These are phyloP conservation scores for Psilocybe subaeruginosa DNA, from an alignment of 768 basidiomycete genomes.

Conservation along the genomic window DNA sequence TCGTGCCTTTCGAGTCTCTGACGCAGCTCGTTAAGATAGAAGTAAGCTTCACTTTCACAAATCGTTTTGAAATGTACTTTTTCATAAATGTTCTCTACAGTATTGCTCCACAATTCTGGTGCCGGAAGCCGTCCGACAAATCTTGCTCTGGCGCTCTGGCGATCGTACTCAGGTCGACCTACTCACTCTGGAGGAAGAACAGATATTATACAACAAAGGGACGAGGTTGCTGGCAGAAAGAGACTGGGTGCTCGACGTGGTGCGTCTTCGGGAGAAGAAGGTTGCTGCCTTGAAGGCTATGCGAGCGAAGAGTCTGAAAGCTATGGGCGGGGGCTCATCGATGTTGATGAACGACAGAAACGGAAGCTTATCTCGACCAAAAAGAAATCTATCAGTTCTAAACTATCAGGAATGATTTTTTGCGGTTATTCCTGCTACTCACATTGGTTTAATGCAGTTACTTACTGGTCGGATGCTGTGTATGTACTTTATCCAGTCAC, in stretches of 20 bases:
- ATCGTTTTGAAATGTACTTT: neutral
- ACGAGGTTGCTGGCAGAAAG: constrained; percentile 49
- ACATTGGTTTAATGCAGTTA: neutral
- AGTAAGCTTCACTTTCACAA: constrained; percentile 32
- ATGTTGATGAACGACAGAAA: neutral
- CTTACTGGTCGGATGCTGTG: neutral
- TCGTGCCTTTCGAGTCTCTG: constrained; percentile 23
- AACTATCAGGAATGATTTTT: constrained; percentile 29
- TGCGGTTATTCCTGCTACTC: neutral
- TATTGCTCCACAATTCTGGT: constrained; percentile 76
- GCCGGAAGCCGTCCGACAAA: constrained; percentile 71
- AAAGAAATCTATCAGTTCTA: constrained; percentile 23
- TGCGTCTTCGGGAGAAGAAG: constrained; percentile 41
- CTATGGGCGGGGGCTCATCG: neutral
- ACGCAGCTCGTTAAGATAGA: constrained; percentile 49
- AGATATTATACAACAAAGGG: constrained; percentile 52
- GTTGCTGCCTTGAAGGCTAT: constrained; percentile 19
- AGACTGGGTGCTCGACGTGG: constrained; percentile 74
- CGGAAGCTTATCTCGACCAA: constrained; percentile 18
- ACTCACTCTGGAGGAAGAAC: constrained; percentile 57
- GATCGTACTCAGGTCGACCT: constrained; percentile 53
- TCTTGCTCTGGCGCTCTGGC: constrained; percentile 74
- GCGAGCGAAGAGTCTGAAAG: constrained; percentile 14
- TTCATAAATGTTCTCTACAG: constrained; percentile 33
- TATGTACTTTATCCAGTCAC: neutral